Evolutionary conservation across 1,139 yeast genomes (phyloP).

Genomic region (Nakaseomyces sp.): DNA sequence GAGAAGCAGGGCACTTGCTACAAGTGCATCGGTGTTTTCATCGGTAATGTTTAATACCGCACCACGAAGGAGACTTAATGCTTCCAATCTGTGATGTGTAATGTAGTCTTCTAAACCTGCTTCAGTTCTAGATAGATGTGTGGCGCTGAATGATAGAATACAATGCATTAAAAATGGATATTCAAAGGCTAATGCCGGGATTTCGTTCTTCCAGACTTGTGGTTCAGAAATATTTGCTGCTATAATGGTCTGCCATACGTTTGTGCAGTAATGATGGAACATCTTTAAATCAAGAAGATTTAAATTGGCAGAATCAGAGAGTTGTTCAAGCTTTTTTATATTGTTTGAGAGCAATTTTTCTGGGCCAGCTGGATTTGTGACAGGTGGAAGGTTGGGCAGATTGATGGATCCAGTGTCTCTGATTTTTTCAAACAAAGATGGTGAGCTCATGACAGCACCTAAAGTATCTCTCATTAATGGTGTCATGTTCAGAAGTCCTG

Average conservation of each 20-base stretch:
- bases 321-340: conserved; percentile 2
- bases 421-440: neutral
- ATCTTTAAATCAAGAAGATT: conserved; percentile 71
- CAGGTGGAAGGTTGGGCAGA: neutral
- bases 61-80: conserved; percentile 66
- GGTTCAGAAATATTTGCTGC: conserved; percentile 86
- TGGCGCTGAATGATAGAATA: conserved; percentile 80
- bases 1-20: conserved; percentile 79
- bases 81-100: conserved; percentile 80
- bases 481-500: conserved; percentile 1
- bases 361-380: neutral
- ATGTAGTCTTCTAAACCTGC: conserved; percentile 74
- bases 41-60: conserved; percentile 77
- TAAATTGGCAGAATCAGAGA: conserved; percentile 33
- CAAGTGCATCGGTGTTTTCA: conserved; percentile 84
- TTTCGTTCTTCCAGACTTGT: conserved; percentile 77
- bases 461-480: conserved; percentile 3
- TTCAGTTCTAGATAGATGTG: conserved; percentile 73
- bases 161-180: conserved; percentile 91
- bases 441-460: neutral
- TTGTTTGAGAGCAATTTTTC: neutral
- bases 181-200: conserved; percentile 80
- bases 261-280: conserved; percentile 79
- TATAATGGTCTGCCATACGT: conserved; percentile 78
- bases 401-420: neutral